Evolutionary conservation across 1,284 basidiomycete species (phyloP), one percentile per base, ranked within the genome.

Genomic region (Pascua sp.): DNA sequence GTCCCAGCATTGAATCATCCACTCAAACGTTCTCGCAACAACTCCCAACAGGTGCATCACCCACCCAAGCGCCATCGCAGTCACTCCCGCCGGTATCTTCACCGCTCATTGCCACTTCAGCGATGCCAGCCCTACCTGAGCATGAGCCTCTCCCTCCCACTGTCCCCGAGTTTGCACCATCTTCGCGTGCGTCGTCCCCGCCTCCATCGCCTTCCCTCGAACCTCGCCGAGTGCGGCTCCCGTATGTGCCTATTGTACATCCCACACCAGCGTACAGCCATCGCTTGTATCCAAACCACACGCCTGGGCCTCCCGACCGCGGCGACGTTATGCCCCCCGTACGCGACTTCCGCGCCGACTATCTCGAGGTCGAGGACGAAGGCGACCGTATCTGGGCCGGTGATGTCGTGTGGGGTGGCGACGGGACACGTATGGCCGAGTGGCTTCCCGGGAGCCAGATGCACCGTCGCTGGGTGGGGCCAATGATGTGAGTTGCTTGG

Each of bases 391-490:
- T 66, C 3, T 70, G 67, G 64, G 62, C 59, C 16, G 51, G 53
- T 16, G 56, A 59, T 38, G 52, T 50, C 2, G 24, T 43, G 5
- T 63, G 62, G 62, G 47, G 55, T 42, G 49, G 44, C 16, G 63
- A 63, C 5, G 61, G 63, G 15, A 42, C 32, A 24, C 61, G 64
- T 15, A 68, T 69, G 66, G 65, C 68, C 11, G 74, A 75, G 50
- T 67, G 64, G 67, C 66, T 66, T 41, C 57, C 60, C 2, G 59
- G 55, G 24, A 42, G 42, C 1, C 60, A 62, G 9, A 51, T 53
- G 24, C 60, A 64, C 43, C 60, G 48, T 13, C 49, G 72, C 44
- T 77, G 75, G 75, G 73, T 76, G 17, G 75, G 75, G 15, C 73
- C 75, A 0, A 72, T 76, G 65, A 55, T 77, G 75, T 77, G 47